Conservation (phyloP, 2,329 filamentous ascomycete genomes). For the Xylariaceae sp. region DNA sequence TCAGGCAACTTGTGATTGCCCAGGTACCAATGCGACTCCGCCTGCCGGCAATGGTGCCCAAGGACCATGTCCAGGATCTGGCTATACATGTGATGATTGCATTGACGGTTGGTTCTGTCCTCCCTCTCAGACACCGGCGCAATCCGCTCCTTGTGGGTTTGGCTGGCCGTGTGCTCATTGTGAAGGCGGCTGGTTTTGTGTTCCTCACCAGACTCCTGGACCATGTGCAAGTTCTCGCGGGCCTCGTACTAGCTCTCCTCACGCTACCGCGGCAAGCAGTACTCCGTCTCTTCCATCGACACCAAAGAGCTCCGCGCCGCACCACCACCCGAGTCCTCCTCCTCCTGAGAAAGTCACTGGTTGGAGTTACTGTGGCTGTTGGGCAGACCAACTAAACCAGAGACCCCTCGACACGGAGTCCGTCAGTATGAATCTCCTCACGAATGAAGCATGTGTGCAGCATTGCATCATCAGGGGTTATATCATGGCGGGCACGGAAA, state of each 20-base stretch:
- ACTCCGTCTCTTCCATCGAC: not conserved
- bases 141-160: conserved; percentile 32
- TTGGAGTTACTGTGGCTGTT: conserved; percentile 32
- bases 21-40: conserved; percentile 12
- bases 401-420: conserved; percentile 21
- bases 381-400: conserved; percentile 26
- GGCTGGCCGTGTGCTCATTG: conserved; percentile 36
- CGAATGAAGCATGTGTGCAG: conserved; percentile 37
- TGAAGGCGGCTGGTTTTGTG: conserved; percentile 35
- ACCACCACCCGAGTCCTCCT: conserved; percentile 16
- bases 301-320: conserved; percentile 3
- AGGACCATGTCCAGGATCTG: conserved; percentile 33
- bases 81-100: conserved; percentile 35
- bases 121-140: conserved; percentile 32
- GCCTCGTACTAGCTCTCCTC: conserved; percentile 8
- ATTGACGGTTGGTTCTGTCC: conserved; percentile 36
- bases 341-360: conserved; percentile 21
- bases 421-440: conserved; percentile 19
- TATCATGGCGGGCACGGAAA: conserved; percentile 44
- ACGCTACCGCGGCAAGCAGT: not conserved
- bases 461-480: conserved; percentile 44
- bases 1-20: conserved; percentile 21
- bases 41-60: conserved; percentile 15
- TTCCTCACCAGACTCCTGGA: conserved; percentile 24
- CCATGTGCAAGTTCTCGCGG: conserved; percentile 14